phyloP scores from a whole-genome alignment of 2,329 filamentous ascomycete species.

The Penicillium sp. region DNA sequence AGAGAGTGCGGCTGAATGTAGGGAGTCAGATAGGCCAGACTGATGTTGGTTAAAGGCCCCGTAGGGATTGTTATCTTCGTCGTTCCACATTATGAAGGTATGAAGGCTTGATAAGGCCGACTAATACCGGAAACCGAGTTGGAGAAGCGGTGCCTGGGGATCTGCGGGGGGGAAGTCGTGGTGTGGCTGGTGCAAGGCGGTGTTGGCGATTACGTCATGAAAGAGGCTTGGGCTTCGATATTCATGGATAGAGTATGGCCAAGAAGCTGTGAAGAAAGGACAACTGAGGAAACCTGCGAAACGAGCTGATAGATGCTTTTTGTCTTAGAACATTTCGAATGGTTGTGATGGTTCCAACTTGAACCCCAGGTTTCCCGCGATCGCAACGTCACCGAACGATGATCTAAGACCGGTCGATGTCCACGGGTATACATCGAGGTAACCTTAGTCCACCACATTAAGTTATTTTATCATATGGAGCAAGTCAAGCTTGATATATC shows the following conservation, averaged over 20 bases:
- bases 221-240: neutral
- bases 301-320: neutral
- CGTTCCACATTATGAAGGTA: conserved; percentile 80
- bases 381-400: neutral
- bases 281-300: neutral
- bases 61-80: conserved; percentile 98
- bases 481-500: too few species aligned
- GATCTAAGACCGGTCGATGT: neutral
- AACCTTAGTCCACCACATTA: too few species aligned
- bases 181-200: conserved; percentile 13
- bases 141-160: conserved; percentile 25
- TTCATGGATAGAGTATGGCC: neutral
- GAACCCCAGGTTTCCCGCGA: neutral
- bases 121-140: conserved; percentile 6
- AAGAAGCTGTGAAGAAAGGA: neutral
- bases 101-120: conserved; percentile 5
- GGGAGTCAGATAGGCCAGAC: conserved; percentile 68
- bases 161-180: conserved; percentile 23
- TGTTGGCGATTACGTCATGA: conserved; percentile 14
- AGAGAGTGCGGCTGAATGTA: conserved; percentile 56
- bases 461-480: neutral
- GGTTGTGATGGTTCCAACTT: neutral
- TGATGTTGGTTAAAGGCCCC: conserved; percentile 89
- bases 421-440: neutral
- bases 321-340: neutral